Conservation (phyloP, 2,329 filamentous ascomycete species). For the Karstenula rhodostoma region DNA sequence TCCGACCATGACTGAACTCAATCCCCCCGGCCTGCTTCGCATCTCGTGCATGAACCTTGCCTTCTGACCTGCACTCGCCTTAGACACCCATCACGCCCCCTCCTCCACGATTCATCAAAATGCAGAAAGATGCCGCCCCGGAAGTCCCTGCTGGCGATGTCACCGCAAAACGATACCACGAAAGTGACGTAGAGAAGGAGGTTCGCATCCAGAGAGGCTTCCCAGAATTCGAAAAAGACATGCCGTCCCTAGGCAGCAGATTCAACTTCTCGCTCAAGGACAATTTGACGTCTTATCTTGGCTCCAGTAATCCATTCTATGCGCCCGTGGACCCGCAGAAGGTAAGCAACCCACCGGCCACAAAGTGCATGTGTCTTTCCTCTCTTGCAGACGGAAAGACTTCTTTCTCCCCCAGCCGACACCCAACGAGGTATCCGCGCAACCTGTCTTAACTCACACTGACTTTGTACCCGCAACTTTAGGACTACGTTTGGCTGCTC, state of each 20-base stretch:
- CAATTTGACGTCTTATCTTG: slow-evolving; percentile 50
- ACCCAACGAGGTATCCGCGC: too few relatives aligned
- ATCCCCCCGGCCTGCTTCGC: slow-evolving; percentile 28
- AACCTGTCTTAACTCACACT: too few relatives aligned
- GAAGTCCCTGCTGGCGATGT: slow-evolving; percentile 38
- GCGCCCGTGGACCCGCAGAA: slow-evolving; percentile 62
- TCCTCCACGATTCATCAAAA: slow-evolving; percentile 30
- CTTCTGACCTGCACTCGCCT: slow-evolving; percentile 42
- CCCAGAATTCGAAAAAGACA: slow-evolving; percentile 45
- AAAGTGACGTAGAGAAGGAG: slow-evolving; percentile 44
- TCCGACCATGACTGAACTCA: slow-evolving; percentile 30
- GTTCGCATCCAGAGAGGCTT: slow-evolving; percentile 42
- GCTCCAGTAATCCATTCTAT: slow-evolving; percentile 48
- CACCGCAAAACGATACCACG: slow-evolving; percentile 36
- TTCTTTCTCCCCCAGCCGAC: too few relatives aligned
- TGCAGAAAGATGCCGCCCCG: slow-evolving; percentile 32
- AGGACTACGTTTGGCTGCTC: slow-evolving; percentile 85
- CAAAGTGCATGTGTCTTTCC: too few relatives aligned
- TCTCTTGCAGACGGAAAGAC: too few relatives aligned
- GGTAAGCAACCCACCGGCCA: too few relatives aligned
- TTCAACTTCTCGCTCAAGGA: slow-evolving; percentile 49
- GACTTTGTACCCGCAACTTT: too few relatives aligned
- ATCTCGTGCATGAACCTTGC: slow-evolving; percentile 44
- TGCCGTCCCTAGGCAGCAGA: slow-evolving; percentile 44
- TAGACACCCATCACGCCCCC: slow-evolving; percentile 30